These are phyloP conservation scores for Tilletia caries DNA, from an alignment of 1,284 basidiomycete species.

Conservation along the genomic window DNA sequence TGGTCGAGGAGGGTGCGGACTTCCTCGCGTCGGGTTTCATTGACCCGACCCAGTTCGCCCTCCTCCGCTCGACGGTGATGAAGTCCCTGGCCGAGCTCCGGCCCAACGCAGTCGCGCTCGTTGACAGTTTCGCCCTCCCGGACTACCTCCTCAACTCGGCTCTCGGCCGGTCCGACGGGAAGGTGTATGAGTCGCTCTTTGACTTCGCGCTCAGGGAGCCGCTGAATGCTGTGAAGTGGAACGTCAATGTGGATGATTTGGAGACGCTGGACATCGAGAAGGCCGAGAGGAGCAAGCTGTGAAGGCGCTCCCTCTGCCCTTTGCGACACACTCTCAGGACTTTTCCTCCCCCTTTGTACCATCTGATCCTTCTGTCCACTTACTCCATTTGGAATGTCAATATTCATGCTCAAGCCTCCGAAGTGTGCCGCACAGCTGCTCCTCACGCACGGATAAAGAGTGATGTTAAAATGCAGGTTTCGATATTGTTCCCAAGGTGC, in stretches of 20 bases:
- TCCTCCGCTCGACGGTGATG: slow-evolving; percentile 50
- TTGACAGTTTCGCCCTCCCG: slow-evolving; percentile 51
- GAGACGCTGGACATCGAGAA: slow-evolving; percentile 38
- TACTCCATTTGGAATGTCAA: too few relatives aligned
- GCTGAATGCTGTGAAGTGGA: slow-evolving; percentile 47
- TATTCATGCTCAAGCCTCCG: too few relatives aligned
- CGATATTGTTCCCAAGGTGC: too few relatives aligned
- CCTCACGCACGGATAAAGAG: too few relatives aligned
- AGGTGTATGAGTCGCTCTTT: slow-evolving; percentile 51
- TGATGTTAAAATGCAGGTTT: too few relatives aligned
- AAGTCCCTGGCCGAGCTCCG: slow-evolving; percentile 51
- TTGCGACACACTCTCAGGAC: too few relatives aligned
- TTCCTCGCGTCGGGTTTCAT: slow-evolving; percentile 55
- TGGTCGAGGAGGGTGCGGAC: slow-evolving; percentile 50
- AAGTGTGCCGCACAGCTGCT: too few relatives aligned
- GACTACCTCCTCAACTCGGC: slow-evolving; percentile 55
- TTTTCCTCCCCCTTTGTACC: too few relatives aligned
- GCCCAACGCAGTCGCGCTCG: slow-evolving; percentile 50
- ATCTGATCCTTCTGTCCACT: too few relatives aligned
- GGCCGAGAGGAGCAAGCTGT: not conserved
- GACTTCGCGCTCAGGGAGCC: slow-evolving; percentile 45
- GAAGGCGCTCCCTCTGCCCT: not conserved
- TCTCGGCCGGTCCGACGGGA: slow-evolving; percentile 53
- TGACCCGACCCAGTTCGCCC: slow-evolving; percentile 48
- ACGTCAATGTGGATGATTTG: slow-evolving; percentile 49